Evolutionary conservation across 1,284 basidiomycete species (phyloP).

Genomic region (Apiotrichum sp.): DNA sequence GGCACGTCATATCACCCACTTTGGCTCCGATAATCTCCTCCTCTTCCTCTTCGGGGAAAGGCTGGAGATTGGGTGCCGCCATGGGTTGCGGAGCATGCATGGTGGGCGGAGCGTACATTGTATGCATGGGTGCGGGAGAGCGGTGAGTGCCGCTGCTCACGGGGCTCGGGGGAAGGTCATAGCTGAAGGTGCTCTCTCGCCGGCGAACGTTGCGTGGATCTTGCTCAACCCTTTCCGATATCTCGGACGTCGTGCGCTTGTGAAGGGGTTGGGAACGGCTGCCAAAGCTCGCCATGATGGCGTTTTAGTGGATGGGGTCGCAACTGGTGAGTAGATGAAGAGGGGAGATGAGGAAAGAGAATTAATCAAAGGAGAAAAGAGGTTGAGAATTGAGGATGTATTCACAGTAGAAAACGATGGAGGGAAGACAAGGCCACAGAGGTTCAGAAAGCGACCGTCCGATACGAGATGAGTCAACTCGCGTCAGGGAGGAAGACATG

Average conservation of each 20-base stretch:
- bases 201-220: background rate
- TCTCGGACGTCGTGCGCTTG: background rate
- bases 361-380: background rate
- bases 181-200: background rate
- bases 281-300: too few species aligned
- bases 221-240: background rate
- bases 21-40: background rate
- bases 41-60: background rate
- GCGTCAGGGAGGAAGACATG: too few species aligned
- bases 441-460: too few species aligned
- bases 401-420: too few species aligned
- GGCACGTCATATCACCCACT: too few species aligned
- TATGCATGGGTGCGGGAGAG: background rate
- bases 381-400: too few species aligned
- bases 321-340: background rate
- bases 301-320: too few species aligned
- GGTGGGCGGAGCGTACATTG: too few species aligned
- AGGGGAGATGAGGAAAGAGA: background rate
- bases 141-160: background rate
- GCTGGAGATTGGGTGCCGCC: background rate
- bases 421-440: too few species aligned
- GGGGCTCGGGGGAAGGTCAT: background rate
- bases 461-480: too few species aligned
- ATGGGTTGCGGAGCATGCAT: too few species aligned
- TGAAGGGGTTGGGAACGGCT: too few species aligned